Base-by-base conservation (phyloP, 306 rosid genomes). In the Corylus avellana region DNA sequence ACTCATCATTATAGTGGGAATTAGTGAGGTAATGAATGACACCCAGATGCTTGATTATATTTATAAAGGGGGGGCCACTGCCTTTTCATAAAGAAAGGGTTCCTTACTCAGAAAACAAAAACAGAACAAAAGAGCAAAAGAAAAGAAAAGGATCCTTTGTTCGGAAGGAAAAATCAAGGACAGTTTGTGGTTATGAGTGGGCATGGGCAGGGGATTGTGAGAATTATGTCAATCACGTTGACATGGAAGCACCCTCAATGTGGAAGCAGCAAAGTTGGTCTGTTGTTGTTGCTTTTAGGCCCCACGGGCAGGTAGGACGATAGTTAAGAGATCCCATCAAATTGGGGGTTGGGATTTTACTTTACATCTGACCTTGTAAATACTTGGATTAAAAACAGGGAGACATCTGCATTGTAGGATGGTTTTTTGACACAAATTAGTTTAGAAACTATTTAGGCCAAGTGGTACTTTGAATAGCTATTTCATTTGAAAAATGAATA, bases 201-300 rank as follows among this genome's bases (percentile, higher is more conserved):
- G 14, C 49, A 42, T 67, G 51, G 50, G 14, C 49, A 42, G 50
- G 1, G 72, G 50, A 18, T 67, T 67, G 29, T 8, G 27, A 8
- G 14, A 39, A 18, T 64, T 13, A 16, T 64, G 70, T 17, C 70
- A 64, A 64, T 39, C 70, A 16, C n/a, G 9, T 64, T 35, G 47
- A 64, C 14, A 25, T 11, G 17, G 29, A 59, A 5, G 3, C 29
- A 58, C 17, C 17, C 64, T 3, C 29, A 25, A 47, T 61, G 78
- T 72, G 81, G 85, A 77, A 62, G 70, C 48, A 14, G 50, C 63
- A 50, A 72, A 66, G 76, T 73, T 76, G 79, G 17, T 18, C 1
- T 17, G 13, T 50, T 17, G 13, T 56, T 55, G 46, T 48, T 74
- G 50, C 49, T 74, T 47, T 48, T 35, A 63, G 75, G 82, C 39